phyloP scores from a whole-genome alignment of 768 basidiomycete species.

The Macrolepiota albuminosa region DNA sequence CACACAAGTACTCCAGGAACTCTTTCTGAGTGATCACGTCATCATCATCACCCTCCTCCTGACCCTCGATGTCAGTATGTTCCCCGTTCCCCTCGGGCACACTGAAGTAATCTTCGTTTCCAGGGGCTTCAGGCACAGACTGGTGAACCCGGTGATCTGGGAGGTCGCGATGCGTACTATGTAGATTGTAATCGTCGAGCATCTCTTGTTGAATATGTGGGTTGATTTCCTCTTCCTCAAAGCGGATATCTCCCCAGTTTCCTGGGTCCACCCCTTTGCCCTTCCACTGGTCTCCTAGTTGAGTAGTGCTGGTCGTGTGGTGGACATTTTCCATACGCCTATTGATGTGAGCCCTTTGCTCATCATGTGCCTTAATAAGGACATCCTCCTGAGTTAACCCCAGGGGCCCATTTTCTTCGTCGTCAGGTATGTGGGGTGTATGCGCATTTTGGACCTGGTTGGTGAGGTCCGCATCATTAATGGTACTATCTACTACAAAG shows the following conservation, averaged over 20 bases:
- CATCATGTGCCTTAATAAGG: not conserved
- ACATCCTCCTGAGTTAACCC: not conserved
- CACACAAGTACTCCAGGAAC: too few species aligned
- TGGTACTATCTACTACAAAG: not conserved
- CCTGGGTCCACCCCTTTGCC: not conserved
- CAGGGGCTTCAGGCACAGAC: not conserved
- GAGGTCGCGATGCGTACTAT: not conserved
- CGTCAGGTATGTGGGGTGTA: too few species aligned
- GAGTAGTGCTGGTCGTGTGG: not conserved
- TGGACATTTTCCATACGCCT: not conserved
- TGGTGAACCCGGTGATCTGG: too few species aligned
- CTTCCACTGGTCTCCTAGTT: not conserved
- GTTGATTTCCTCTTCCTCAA: not conserved
- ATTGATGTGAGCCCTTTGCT: not conserved
- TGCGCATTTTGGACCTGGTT: too few species aligned
- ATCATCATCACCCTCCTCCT: too few species aligned
- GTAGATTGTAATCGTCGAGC: not conserved
- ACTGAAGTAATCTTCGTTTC: too few species aligned
- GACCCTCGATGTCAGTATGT: not conserved
- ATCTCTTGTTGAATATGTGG: not conserved
- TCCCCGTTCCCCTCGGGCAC: not conserved
- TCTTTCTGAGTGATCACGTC: too few species aligned
- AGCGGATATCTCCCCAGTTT: not conserved
- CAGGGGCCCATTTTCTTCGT: not conserved
- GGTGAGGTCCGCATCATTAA: too few species aligned